Conservation (phyloP, 768 basidiomycete species). For the Leccinum broughii region DNA sequence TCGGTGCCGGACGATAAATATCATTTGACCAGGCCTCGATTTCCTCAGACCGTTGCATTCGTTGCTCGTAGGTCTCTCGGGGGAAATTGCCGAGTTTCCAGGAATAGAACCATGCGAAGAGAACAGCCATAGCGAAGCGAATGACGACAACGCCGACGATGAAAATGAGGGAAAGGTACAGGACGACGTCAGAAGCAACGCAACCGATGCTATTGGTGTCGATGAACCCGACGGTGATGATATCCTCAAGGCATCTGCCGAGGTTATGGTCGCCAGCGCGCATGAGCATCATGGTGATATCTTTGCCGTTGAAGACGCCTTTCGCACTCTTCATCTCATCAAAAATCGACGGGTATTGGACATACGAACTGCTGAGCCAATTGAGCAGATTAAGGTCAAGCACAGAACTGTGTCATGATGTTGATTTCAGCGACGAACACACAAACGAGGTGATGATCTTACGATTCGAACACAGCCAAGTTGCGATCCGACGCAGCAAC, state of each 20-base stretch:
- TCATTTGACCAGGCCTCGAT: constrained; percentile 97
- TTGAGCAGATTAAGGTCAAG: constrained; percentile 84
- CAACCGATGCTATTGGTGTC: constrained; percentile 95
- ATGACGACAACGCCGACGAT: constrained; percentile 96
- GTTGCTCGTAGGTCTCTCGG: constrained; percentile 87
- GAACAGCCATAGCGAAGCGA: constrained; percentile 94
- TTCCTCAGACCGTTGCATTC: constrained; percentile 84
- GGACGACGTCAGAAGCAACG: constrained; percentile 91
- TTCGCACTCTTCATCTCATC: constrained; percentile 70
- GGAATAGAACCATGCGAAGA: constrained; percentile 98
- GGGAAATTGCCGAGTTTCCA: constrained; percentile 94
- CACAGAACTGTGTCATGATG: constrained; percentile 56
- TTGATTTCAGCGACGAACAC: constrained; percentile 5
- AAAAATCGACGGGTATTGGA: constrained; percentile 82
- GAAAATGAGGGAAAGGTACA: constrained; percentile 93
- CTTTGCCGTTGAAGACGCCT: constrained; percentile 75
- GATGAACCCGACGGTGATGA: constrained; percentile 88
- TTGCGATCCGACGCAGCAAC: constrained; percentile 68
- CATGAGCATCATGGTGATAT: constrained; percentile 83
- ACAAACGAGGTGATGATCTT: constrained; percentile 36
- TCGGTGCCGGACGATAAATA: constrained; percentile 92
- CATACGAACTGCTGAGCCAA: constrained; percentile 80
- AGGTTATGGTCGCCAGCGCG: constrained; percentile 67
- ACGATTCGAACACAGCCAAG: constrained; percentile 94
- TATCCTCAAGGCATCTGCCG: constrained; percentile 83